Conservation (phyloP, 768 basidiomycete genomes). For the Tricholoma hemisulphureum region DNA sequence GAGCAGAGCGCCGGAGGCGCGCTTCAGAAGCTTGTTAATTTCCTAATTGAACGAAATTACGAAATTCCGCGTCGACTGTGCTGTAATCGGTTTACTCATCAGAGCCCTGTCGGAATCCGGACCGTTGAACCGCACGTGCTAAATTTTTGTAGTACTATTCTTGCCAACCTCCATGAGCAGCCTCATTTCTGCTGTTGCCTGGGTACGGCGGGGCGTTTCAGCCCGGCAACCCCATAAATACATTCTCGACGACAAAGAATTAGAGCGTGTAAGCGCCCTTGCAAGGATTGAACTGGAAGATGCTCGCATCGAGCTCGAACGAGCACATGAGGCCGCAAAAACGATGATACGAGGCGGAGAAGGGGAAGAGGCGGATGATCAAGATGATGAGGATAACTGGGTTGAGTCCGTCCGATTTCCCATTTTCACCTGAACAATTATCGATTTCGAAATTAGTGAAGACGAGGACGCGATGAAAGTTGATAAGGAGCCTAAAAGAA, state of each 20-base stretch:
- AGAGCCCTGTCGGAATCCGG: too few relatives aligned
- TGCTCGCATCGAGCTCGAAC: constrained; percentile 80
- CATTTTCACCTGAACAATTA: constrained; percentile 4
- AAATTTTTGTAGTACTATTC: too few relatives aligned
- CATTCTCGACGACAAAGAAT: constrained; percentile 84
- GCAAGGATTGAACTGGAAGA: constrained; percentile 88
- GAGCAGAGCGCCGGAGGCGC: too few relatives aligned
- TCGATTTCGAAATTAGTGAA: constrained; percentile 28
- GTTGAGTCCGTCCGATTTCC: constrained; percentile 71
- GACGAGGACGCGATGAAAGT: constrained; percentile 62
- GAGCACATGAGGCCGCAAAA: constrained; percentile 73
- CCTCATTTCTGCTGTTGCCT: constrained; percentile 72
- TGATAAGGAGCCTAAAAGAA: constrained; percentile 39
- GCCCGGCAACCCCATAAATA: constrained; percentile 80
- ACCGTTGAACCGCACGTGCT: neutral
- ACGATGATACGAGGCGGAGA: constrained; percentile 68
- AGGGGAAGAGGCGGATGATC: constrained; percentile 64
- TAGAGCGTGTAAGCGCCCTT: constrained; percentile 84
- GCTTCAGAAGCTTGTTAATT: too few relatives aligned
- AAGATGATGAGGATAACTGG: constrained; percentile 62
- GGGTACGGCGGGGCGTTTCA: constrained; percentile 82
- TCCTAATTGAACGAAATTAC: too few relatives aligned
- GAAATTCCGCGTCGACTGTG: too few relatives aligned
- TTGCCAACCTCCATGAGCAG: too few relatives aligned
- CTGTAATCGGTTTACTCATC: too few relatives aligned